Conservation (phyloP, 768 basidiomycete genomes). For the Tubosaeta sp. region DNA sequence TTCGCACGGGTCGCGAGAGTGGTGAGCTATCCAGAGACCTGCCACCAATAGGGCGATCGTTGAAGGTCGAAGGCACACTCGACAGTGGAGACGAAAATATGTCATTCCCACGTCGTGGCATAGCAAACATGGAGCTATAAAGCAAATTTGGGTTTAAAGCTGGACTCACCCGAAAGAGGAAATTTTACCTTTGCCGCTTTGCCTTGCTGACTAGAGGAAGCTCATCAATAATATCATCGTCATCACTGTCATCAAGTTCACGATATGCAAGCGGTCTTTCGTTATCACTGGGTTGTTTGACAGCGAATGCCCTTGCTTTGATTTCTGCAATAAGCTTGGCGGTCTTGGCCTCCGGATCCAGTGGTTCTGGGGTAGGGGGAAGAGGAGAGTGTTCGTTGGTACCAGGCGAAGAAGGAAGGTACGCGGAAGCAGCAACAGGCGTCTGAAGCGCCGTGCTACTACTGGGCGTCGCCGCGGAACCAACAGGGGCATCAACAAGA, state of each 20-base stretch:
- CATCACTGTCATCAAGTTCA: conserved; percentile 48
- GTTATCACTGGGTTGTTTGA: conserved; percentile 43
- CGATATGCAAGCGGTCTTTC: conserved; percentile 33
- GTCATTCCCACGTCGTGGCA: neutral
- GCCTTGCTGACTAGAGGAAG: conserved; percentile 11
- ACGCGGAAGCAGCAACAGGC: conserved; percentile 8
- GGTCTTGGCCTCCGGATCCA: conserved; percentile 41
- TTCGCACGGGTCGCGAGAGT: conserved; percentile 6
- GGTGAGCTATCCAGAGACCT: conserved; percentile 3
- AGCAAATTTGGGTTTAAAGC: neutral
- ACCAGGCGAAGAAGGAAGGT: conserved; percentile 23
- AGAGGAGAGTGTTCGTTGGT: conserved; percentile 17
- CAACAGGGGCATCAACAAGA: conserved; percentile 6
- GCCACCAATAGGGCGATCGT: neutral
- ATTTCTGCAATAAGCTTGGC: conserved; percentile 60
- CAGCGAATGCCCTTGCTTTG: conserved; percentile 55
- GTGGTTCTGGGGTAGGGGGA: conserved; percentile 29
- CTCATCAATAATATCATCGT: conserved; percentile 37
- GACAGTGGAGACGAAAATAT: conserved; percentile 22
- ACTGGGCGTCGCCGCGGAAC: conserved; percentile 1
- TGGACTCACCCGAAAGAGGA: neutral
- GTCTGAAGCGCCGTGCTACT: conserved; percentile 9
- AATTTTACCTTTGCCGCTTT: conserved; percentile 9
- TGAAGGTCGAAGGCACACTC: conserved; percentile 13
- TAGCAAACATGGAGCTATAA: conserved; percentile 8